These are phyloP conservation scores for Carex parvula DNA, from an alignment of 176 grass and related monocot species.

Conservation along the genomic window DNA sequence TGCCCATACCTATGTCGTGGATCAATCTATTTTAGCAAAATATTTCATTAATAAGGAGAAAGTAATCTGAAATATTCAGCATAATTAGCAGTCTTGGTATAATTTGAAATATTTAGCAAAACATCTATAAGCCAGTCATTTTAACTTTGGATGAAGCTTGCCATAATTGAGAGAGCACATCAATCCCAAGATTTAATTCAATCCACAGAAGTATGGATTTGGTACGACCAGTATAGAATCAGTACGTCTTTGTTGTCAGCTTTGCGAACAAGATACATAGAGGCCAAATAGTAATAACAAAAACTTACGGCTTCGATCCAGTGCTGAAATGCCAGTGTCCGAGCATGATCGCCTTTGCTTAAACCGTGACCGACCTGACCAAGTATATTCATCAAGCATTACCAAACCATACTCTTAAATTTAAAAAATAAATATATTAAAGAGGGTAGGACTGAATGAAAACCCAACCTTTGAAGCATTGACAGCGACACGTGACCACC, in stretches of 20 bases:
- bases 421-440: neutral
- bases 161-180: neutral
- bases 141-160: neutral
- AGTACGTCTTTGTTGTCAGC: neutral
- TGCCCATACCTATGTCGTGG: constrained; percentile 79
- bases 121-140: neutral
- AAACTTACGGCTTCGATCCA: constrained; percentile 29
- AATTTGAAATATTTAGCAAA: too few relatives aligned
- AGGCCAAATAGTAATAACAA: neutral
- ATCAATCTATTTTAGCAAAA: constrained; percentile 48
- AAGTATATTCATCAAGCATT: neutral
- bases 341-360: constrained; percentile 10
- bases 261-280: neutral
- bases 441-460: neutral
- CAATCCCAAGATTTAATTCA: neutral
- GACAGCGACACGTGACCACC: constrained; percentile 75
- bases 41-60: neutral
- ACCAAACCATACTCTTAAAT: neutral
- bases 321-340: constrained; percentile 26
- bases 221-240: neutral
- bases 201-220: neutral
- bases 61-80: neutral
- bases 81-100: neutral
- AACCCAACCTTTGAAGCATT: constrained; percentile 72
- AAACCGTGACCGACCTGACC: constrained; percentile 22